Percentiles rank a stretch among this genome's conserved stretches.
phyloP scores from a whole-genome alignment of 352 stramenopile genomes.

The Phytophthora vignae region DNA sequence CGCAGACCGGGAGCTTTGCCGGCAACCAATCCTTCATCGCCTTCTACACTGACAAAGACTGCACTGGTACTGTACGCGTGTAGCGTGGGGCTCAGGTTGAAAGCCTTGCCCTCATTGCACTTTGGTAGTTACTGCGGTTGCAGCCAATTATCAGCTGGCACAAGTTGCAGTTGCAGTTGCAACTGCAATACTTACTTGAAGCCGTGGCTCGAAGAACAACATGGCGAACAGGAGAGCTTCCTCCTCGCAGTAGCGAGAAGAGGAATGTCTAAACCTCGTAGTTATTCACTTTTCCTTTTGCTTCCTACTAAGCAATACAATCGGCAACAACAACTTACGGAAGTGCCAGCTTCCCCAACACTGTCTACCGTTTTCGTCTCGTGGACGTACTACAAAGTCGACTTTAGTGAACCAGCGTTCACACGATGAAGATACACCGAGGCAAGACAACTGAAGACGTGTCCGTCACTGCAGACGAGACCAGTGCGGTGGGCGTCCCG shows the following conservation, averaged over 20 bases:
- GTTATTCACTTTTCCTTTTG: constrained; percentile 6
- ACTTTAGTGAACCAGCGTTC: constrained; percentile 24
- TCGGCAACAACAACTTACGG: constrained; percentile 13
- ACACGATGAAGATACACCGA: constrained; percentile 18
- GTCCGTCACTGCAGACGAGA: not conserved
- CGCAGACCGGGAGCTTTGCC: no score
- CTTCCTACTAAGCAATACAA: constrained; percentile 9
- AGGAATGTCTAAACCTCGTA: not conserved
- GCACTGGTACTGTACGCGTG: not conserved
- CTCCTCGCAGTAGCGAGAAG: not conserved
- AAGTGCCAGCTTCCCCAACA: constrained; percentile 29
- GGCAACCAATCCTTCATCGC: no score
- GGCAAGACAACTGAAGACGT: not conserved
- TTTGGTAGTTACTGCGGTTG: constrained; percentile 2
- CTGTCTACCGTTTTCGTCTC: constrained; percentile 16
- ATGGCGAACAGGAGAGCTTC: not conserved
- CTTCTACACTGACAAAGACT: no score
- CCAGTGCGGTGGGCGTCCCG: constrained; percentile 4
- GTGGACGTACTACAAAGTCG: constrained; percentile 32
- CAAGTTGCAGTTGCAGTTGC: constrained; percentile 1
- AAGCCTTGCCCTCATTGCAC: constrained; percentile 3
- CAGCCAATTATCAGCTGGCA: constrained; percentile 1
- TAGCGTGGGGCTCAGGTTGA: constrained; percentile 4
- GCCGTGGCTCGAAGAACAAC: not conserved
- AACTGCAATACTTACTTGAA: not conserved